Percentiles rank a stretch among this genome's conserved stretches.
These are phyloP conservation scores for Monilinia laxa DNA, from an alignment of 2,329 filamentous ascomycete genomes.

Conservation along the genomic window DNA sequence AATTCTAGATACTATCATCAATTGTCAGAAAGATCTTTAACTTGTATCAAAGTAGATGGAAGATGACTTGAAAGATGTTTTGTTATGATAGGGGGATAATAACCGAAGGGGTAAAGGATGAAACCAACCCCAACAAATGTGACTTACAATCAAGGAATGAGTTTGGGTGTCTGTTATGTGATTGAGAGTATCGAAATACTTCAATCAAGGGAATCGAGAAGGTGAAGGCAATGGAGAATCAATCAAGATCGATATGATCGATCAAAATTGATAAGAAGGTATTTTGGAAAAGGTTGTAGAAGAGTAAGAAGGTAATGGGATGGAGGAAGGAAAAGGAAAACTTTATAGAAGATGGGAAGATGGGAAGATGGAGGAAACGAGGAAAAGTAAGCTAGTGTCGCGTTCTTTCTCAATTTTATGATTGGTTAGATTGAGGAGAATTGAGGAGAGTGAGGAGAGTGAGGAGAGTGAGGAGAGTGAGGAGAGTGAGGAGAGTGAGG, in stretches of 20 bases:
- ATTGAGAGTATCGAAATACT: constrained; percentile 6
- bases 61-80: neutral
- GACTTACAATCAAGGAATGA: constrained; percentile 7
- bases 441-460: too few species aligned
- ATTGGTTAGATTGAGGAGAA: neutral
- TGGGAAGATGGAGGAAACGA: neutral
- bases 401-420: neutral
- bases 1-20: neutral
- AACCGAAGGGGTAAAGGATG: neutral
- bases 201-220: neutral
- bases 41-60: neutral
- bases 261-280: neutral
- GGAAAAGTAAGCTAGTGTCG: neutral
- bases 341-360: neutral
- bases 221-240: neutral
- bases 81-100: neutral
- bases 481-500: too few species aligned
- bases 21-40: neutral
- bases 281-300: neutral
- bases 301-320: neutral
- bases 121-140: neutral
- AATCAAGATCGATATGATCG: neutral
- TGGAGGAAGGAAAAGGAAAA: neutral
- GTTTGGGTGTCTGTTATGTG: neutral
- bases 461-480: too few species aligned